These are phyloP conservation scores for Debaryomyces prosopidis DNA, from an alignment of 805 yeast genomes.

Conservation along the genomic window DNA sequence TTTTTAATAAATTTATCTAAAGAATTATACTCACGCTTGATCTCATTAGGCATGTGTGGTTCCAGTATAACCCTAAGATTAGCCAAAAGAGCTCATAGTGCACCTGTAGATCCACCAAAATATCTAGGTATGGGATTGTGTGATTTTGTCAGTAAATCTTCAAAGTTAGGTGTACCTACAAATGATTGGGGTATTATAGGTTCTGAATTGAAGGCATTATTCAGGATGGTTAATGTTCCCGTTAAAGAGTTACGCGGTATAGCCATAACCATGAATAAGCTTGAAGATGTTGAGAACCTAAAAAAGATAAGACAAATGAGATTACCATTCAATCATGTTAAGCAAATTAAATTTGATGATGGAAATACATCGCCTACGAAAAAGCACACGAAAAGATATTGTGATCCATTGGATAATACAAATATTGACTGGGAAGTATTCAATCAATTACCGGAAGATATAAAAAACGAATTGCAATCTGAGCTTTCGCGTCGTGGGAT, in stretches of 20 bases:
- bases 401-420: conserved; percentile 3
- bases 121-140: conserved; percentile 84
- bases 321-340: conserved; percentile 16
- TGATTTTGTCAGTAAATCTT: conserved; percentile 58
- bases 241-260: conserved; percentile 76
- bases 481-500: conserved; percentile 51
- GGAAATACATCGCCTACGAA: neutral
- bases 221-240: conserved; percentile 56
- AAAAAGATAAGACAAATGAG: conserved; percentile 22
- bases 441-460: conserved; percentile 61
- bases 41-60: conserved; percentile 48
- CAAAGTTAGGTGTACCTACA: conserved; percentile 61
- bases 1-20: conserved; percentile 59
- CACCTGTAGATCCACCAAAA: conserved; percentile 77
- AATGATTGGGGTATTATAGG: conserved; percentile 61
- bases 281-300: conserved; percentile 40
- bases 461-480: conserved; percentile 58
- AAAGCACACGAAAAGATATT: neutral
- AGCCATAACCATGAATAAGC: conserved; percentile 64
- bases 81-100: conserved; percentile 61
- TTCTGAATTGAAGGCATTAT: conserved; percentile 57
- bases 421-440: conserved; percentile 68
- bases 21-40: conserved; percentile 60
- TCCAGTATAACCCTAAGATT: conserved; percentile 63
- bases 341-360: neutral